Evolutionary conservation across 2,329 filamentous ascomycete genomes (phyloP), one percentile per base, ranked within the genome.

Genomic region (Onygenales sp.): DNA sequence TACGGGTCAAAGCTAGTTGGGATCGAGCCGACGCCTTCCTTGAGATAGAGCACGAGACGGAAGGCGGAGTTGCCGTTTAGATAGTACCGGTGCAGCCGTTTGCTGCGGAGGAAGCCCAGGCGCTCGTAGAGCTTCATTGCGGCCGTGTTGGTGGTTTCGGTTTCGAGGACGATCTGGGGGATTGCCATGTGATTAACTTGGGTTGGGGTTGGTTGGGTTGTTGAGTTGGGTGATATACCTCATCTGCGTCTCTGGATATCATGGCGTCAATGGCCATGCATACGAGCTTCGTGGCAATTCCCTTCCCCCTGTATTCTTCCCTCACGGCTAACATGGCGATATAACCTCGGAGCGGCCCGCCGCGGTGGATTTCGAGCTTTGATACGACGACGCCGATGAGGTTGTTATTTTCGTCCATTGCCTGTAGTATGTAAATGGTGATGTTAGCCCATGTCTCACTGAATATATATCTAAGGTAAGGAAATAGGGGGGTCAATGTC

Each of bases 251-350:
- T 50, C 86, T 79, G 54, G 82, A 80, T 9, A 83, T 82, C 93
- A 98, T 98, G 58, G 87, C 86, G 61, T 95, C 89, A 58, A 98
- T 91, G 17, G 91, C 90, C 76, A 83, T 84, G 58, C 85, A 82
- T n/a, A 98, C 93, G 8, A 98, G 78, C 42, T 84, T 84, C 0
- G 90, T 95, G 1, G 87, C 93, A 55, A 98, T 90, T 1, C 93
- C 92, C 58, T 84, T 82, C 5, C 91, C 90, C 21, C 93, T 84
- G 64, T 89, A 86, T 31, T 83, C 75, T 41, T 89, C 83, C 43
- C 85, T 82, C 5, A 95, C 91, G n/a, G 93, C 93, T 43, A 98
- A 79, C 93, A 98, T 98, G 65, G 93, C 93, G 61, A 98, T 97
- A 72, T 98, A 98, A 54, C 93, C 93, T 58, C 93, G 83, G 59